phyloP scores from a whole-genome alignment of 2,329 filamentous ascomycete genomes.

The Trichoderma endophyticum region DNA sequence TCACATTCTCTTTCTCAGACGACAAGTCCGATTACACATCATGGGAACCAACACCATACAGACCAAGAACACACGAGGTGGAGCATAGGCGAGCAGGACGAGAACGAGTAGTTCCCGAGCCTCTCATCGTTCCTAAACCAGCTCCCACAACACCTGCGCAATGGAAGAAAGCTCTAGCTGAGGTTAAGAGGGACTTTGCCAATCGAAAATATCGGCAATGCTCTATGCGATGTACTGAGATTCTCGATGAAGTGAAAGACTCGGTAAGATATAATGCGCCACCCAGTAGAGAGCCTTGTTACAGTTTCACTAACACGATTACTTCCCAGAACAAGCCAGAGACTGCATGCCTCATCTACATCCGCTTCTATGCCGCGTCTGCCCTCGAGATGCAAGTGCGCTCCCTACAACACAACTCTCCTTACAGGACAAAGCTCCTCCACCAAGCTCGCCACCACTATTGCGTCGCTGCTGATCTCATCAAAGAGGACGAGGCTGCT shows the following conservation, averaged over 20 bases:
- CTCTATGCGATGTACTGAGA: conserved; percentile 50
- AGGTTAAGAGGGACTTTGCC: conserved; percentile 54
- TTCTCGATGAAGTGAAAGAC: conserved; percentile 48
- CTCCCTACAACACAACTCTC: conserved; percentile 44
- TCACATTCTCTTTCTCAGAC: conserved; percentile 2
- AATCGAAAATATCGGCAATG: conserved; percentile 52
- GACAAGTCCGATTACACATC: neutral
- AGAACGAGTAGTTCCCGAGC: conserved; percentile 20
- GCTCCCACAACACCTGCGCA: conserved; percentile 44
- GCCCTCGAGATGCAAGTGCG: conserved; percentile 56
- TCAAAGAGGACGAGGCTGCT: conserved; percentile 44
- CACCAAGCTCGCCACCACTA: conserved; percentile 53
- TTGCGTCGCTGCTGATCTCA: conserved; percentile 45
- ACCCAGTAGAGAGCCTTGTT: neutral
- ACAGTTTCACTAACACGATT: neutral
- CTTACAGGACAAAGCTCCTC: conserved; percentile 47
- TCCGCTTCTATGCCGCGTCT: conserved; percentile 61
- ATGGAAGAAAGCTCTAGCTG: conserved; percentile 50
- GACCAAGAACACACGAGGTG: neutral
- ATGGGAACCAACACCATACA: neutral
- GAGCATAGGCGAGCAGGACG: neutral
- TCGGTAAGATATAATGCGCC: conserved; percentile 32
- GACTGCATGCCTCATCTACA: conserved; percentile 54
- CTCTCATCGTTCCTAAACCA: conserved; percentile 29
- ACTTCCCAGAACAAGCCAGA: conserved; percentile 34